Percentiles rank a stretch among this genome's conserved stretches.
phyloP scores from a whole-genome alignment of 2,329 filamentous ascomycete genomes.

The Diaporthe capsici region DNA sequence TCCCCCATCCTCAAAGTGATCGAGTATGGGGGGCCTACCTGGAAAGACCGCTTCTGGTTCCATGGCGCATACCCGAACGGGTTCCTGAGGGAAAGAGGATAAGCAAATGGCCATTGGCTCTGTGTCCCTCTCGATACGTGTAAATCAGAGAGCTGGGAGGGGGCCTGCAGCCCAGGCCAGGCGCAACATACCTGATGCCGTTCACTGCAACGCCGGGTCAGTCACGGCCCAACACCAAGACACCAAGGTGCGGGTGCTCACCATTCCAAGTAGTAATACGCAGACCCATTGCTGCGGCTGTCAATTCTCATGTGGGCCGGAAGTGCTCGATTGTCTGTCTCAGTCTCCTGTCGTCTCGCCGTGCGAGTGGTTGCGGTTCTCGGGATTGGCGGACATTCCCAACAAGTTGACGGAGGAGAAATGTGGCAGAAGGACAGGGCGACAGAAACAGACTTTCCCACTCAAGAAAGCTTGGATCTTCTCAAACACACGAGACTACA shows the following conservation, averaged over 20 bases:
- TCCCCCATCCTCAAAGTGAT: not conserved
- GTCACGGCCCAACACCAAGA: slow-evolving; percentile 37
- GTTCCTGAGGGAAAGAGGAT: slow-evolving; percentile 66
- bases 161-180: not conserved
- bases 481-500: not conserved
- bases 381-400: slow-evolving; percentile 25
- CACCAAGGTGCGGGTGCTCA: slow-evolving; percentile 54
- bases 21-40: slow-evolving; percentile 59
- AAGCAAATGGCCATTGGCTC: not conserved
- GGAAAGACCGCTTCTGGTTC: slow-evolving; percentile 78
- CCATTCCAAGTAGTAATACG: slow-evolving; percentile 92
- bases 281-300: slow-evolving; percentile 71
- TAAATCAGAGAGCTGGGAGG: not conserved
- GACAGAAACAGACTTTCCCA: not conserved
- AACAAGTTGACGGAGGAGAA: not conserved
- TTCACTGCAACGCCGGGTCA: slow-evolving; percentile 71
- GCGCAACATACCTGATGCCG: slow-evolving; percentile 76
- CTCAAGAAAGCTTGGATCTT: not conserved
- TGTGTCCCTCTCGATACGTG: slow-evolving; percentile 21
- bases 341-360: slow-evolving; percentile 30
- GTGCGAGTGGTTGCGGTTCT: slow-evolving; percentile 1
- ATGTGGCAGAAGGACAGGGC: not conserved
- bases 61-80: slow-evolving; percentile 90
- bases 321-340: not conserved
- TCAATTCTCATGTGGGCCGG: slow-evolving; percentile 4